Evolutionary conservation across 768 basidiomycete genomes (phyloP).

Genomic region (Chalciporus chontae): DNA sequence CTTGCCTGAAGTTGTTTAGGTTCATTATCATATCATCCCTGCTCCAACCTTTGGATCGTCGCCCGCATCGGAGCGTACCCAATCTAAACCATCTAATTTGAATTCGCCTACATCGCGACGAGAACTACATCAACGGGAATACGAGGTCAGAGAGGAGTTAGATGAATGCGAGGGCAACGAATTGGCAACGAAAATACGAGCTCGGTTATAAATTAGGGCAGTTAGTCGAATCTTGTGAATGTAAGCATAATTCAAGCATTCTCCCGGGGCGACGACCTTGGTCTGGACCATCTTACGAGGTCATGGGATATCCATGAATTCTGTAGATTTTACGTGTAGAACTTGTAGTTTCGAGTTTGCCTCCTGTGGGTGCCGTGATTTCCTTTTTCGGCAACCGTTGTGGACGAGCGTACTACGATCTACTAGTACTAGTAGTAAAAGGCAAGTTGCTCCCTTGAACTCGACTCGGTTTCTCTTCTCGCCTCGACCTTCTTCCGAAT

Average conservation of each 20-base stretch:
- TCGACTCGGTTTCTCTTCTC: neutral
- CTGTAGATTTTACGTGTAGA: no score
- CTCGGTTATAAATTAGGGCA: constrained; percentile 33
- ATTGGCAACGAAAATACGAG: constrained; percentile 44
- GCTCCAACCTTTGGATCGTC: constrained; percentile 47
- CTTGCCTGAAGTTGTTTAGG: constrained; percentile 36
- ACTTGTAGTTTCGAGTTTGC: no score
- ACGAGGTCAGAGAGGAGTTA: constrained; percentile 53
- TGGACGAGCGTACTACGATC: no score
- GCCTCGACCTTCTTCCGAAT: neutral
- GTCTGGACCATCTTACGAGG: no score
- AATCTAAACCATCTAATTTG: neutral
- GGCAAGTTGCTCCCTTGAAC: no score
- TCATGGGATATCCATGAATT: no score
- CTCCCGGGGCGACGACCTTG: no score
- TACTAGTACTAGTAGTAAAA: no score
- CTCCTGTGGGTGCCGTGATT: no score
- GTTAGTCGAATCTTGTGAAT: neutral
- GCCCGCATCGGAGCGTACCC: neutral
- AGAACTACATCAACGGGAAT: constrained; percentile 62
- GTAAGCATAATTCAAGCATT: no score
- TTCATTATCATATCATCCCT: constrained; percentile 76
- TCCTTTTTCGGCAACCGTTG: no score
- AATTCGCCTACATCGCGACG: constrained; percentile 36
- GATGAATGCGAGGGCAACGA: constrained; percentile 53